Percentiles rank a stretch among this genome's conserved stretches.
These are phyloP conservation scores for Paramecium octaurelia DNA, from an alignment of 73 alveolate genomes.

Conservation along the genomic window DNA sequence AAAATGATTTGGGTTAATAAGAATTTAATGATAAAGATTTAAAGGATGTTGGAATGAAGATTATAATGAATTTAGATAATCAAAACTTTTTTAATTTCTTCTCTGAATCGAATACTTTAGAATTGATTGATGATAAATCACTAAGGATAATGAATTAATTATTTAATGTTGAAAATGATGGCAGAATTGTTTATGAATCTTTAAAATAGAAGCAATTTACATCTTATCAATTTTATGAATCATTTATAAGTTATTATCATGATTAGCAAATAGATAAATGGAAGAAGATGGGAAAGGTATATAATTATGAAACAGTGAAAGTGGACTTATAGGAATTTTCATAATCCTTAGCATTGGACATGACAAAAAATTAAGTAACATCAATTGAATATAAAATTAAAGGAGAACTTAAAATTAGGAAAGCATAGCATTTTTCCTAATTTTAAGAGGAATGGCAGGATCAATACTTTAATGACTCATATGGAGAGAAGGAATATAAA, in stretches of 20 bases:
- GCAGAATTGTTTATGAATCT: background rate
- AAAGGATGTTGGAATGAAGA: background rate
- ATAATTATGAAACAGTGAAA: background rate
- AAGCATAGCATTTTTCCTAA: background rate
- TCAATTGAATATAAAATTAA: background rate
- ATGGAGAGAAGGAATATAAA: background rate
- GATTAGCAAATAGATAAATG: background rate
- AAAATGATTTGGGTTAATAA: background rate
- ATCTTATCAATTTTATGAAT: background rate
- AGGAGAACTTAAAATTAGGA: background rate
- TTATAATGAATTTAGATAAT: background rate
- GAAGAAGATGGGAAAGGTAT: background rate
- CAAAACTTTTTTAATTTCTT: background rate
- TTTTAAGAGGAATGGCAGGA: background rate
- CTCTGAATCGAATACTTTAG: background rate
- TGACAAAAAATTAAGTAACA: background rate
- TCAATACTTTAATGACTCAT: background rate
- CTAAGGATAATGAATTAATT: background rate
- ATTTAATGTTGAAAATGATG: background rate
- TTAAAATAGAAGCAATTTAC: background rate
- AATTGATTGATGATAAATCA: background rate
- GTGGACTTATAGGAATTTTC: background rate
- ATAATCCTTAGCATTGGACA: background rate
- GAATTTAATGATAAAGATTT: background rate
- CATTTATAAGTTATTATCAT: background rate